These are phyloP conservation scores for Fraxinus sp. DNA, from an alignment of 305 asterid genomes.

Conservation along the genomic window DNA sequence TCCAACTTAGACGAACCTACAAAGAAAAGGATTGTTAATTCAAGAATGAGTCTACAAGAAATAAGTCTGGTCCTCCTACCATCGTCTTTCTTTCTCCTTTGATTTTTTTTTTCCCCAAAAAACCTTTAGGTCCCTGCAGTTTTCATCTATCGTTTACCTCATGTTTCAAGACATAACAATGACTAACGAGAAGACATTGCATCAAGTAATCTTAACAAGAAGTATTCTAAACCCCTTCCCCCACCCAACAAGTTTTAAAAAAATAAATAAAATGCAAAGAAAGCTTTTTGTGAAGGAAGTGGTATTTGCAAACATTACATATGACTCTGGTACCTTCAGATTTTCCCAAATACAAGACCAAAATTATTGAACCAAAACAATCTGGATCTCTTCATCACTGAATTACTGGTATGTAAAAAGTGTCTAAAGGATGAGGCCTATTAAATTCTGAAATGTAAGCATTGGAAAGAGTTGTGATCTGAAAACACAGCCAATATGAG, in stretches of 20 bases:
- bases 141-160: slow-evolving; percentile 7
- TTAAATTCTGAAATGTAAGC: slow-evolving; percentile 14
- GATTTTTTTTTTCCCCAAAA: background rate
- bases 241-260: background rate
- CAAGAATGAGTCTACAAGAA: slow-evolving; percentile 4
- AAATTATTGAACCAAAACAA: slow-evolving; percentile 2
- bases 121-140: background rate
- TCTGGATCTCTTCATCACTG: slow-evolving; percentile 5
- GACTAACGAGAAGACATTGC: background rate
- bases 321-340: background rate
- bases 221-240: background rate
- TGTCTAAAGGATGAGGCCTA: background rate
- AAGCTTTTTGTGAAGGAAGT: background rate
- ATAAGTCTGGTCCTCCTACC: background rate
- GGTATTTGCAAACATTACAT: background rate
- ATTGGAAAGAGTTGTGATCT: background rate
- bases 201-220: slow-evolving; percentile 1
- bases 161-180: background rate
- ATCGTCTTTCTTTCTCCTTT: slow-evolving; percentile 2
- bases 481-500: slow-evolving; percentile 6
- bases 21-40: slow-evolving; percentile 18
- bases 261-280: background rate
- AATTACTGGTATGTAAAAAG: slow-evolving; percentile 4
- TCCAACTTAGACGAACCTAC: slow-evolving; percentile 83
- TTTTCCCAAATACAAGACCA: background rate